These are phyloP conservation scores for Colletotrichum spaethianum DNA, from an alignment of 2,329 filamentous ascomycete genomes.

Conservation along the genomic window DNA sequence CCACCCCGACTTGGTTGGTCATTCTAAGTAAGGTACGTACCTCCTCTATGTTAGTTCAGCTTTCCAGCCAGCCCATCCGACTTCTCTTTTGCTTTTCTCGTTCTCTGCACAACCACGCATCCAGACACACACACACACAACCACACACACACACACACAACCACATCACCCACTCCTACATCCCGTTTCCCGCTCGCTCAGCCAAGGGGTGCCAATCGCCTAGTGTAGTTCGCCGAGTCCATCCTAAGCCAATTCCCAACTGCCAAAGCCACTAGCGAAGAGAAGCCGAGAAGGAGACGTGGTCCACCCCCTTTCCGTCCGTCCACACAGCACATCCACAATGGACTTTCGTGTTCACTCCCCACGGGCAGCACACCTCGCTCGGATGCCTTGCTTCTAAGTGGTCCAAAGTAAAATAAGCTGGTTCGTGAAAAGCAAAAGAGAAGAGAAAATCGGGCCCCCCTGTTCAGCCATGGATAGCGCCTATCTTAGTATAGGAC, in stretches of 20 bases:
- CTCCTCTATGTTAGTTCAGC: background rate
- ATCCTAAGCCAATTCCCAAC: constrained; percentile 25
- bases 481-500: constrained; percentile 30
- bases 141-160: constrained; percentile 10
- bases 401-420: constrained; percentile 44
- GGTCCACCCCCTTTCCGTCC: constrained; percentile 35
- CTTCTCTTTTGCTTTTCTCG: constrained; percentile 8
- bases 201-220: constrained; percentile 32
- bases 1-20: constrained; percentile 1
- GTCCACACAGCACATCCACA: constrained; percentile 27
- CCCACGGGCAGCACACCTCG: constrained; percentile 35
- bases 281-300: constrained; percentile 12
- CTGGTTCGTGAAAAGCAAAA: constrained; percentile 34
- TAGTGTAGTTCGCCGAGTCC: constrained; percentile 23
- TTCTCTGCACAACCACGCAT: constrained; percentile 26
- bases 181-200: constrained; percentile 29
- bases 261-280: constrained; percentile 31
- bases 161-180: constrained; percentile 13
- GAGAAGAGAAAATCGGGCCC: constrained; percentile 35
- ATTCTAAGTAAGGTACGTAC: constrained; percentile 18
- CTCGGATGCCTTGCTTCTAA: constrained; percentile 33
- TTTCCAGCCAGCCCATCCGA: constrained; percentile 22
- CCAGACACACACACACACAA: constrained; percentile 11
- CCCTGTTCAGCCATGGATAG: constrained; percentile 27
- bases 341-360: constrained; percentile 27